Base-by-base conservation (phyloP, 257 asterid species). In the Gentiana dahurica region DNA sequence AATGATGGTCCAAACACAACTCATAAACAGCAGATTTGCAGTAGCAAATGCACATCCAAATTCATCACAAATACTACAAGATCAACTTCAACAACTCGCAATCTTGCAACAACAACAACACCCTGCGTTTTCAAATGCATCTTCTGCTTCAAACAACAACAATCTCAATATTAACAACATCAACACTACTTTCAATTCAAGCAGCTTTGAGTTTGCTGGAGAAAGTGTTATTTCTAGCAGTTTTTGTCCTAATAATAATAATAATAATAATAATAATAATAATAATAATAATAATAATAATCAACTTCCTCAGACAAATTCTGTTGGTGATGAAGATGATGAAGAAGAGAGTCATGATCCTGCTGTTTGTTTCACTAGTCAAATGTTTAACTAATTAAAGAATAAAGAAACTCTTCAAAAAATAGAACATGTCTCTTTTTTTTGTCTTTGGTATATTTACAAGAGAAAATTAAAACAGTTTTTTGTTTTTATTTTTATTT, bases 91-190 rank as follows among this genome's bases (percentile, higher is more conserved):
- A 0, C 75, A 50, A 6, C 77, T 56, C 1, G 59, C 49, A 5
- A 34, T 57, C 8, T 65, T 68, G 11, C 24, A 15, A 15, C 46
- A 7, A 7, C 37, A 68, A 59, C 43, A 72, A 48, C 94, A 80
- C 61, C 86, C 83, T 39, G 76, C 89, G 15, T 83, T 79, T 53
- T 85, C 95, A 35, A 81, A 76, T 68, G 67, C 83, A 2, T 81
- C 95, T 3, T 77, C 95, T 0, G 84, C 80, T 63, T 85, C 95
- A 5, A 83, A 77, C 74, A 82, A 77, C 71, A 82, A 80, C 56
- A 68, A 79, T 12, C 52, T 80, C 5, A 73, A 68, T 68, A 54
- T 74, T 39, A 73, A 71, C 50, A 15, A 15, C 24, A 15, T 15
- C 24, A 15, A 15, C 24, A 15, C 24, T 15, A 74, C 62, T 65